Conservation (phyloP, 1,139 yeast genomes). For the Candida albicans region DNA sequence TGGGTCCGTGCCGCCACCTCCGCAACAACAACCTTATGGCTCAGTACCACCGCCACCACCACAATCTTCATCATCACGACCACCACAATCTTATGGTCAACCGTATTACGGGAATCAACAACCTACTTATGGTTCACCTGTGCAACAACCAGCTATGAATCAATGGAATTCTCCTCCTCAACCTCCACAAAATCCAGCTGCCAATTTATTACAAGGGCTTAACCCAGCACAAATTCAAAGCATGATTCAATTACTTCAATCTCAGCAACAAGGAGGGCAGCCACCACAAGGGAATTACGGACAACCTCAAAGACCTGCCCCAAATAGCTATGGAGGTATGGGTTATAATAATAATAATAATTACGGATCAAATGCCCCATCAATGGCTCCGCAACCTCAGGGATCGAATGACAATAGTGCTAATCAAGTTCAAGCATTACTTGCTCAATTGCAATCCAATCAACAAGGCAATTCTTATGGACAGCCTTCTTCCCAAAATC, state of each 20-base stretch:
- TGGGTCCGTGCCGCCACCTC: slow-evolving; percentile 13
- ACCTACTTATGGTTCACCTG: slow-evolving; percentile 6
- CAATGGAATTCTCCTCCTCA: slow-evolving; percentile 11
- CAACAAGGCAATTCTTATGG: slow-evolving; percentile 7
- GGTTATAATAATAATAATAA: neutral
- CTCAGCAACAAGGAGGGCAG: slow-evolving; percentile 21
- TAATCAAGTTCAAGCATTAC: slow-evolving; percentile 29
- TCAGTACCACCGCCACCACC: slow-evolving; percentile 8
- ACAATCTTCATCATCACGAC: neutral
- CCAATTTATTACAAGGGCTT: slow-evolving; percentile 41
- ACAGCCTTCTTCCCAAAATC: slow-evolving; percentile 14
- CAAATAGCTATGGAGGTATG: slow-evolving; percentile 4
- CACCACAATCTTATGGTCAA: slow-evolving; percentile 10
- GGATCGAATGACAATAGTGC: slow-evolving; percentile 1
- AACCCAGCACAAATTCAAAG: slow-evolving; percentile 55
- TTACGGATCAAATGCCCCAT: slow-evolving; percentile 3
- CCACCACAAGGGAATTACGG: slow-evolving; percentile 16
- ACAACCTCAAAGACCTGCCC: slow-evolving; percentile 17
- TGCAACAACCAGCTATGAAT: slow-evolving; percentile 11
- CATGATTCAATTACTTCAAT: slow-evolving; percentile 42
- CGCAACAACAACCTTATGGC: slow-evolving; percentile 9
- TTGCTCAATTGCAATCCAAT: slow-evolving; percentile 27
- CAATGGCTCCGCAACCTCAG: slow-evolving; percentile 7
- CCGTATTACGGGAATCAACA: slow-evolving; percentile 7
- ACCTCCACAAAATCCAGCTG: slow-evolving; percentile 7